phyloP scores from a whole-genome alignment of 2,329 filamentous ascomycete genomes.

The Paracamarosporium sp. region DNA sequence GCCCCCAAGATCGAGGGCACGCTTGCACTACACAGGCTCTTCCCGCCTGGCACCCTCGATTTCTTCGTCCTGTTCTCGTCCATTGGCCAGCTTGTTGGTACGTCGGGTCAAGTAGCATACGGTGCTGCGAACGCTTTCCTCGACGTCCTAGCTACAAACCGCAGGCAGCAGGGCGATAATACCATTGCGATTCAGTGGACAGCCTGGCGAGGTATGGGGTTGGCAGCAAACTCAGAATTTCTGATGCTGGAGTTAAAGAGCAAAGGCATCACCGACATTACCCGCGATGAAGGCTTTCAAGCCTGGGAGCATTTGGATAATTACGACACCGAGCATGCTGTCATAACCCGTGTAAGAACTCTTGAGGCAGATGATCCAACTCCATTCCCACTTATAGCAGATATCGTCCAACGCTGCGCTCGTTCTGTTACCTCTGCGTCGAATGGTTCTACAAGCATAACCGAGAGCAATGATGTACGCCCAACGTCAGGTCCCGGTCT shows the following conservation, averaged over 20 bases:
- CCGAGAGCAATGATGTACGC: neutral
- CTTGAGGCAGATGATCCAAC: slow-evolving; percentile 42
- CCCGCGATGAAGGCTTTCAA: slow-evolving; percentile 49
- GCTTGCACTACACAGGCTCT: slow-evolving; percentile 30
- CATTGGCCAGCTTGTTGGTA: slow-evolving; percentile 30
- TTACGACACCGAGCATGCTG: slow-evolving; percentile 48
- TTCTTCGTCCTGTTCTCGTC: slow-evolving; percentile 38
- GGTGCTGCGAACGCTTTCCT: slow-evolving; percentile 39
- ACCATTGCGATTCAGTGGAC: slow-evolving; percentile 53
- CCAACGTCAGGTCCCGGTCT: slow-evolving; percentile 32
- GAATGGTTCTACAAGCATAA: neutral
- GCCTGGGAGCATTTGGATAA: slow-evolving; percentile 50
- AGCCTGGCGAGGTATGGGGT: slow-evolving; percentile 50
- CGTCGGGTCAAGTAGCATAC: slow-evolving; percentile 32
- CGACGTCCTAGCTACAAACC: slow-evolving; percentile 32
- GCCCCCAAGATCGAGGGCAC: slow-evolving; percentile 38
- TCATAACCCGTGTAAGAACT: slow-evolving; percentile 42
- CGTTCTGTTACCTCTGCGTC: neutral
- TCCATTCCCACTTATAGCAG: slow-evolving; percentile 21
- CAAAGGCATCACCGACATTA: slow-evolving; percentile 54
- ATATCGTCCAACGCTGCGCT: slow-evolving; percentile 21
- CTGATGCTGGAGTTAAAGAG: slow-evolving; percentile 49
- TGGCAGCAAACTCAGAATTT: slow-evolving; percentile 48
- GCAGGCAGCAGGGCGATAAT: slow-evolving; percentile 47
- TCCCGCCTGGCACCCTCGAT: slow-evolving; percentile 35